Evolutionary conservation across 108 stramenopile species (phyloP), one percentile per base, ranked within the genome.

Genomic region (Stephanodiscus minutulus): DNA sequence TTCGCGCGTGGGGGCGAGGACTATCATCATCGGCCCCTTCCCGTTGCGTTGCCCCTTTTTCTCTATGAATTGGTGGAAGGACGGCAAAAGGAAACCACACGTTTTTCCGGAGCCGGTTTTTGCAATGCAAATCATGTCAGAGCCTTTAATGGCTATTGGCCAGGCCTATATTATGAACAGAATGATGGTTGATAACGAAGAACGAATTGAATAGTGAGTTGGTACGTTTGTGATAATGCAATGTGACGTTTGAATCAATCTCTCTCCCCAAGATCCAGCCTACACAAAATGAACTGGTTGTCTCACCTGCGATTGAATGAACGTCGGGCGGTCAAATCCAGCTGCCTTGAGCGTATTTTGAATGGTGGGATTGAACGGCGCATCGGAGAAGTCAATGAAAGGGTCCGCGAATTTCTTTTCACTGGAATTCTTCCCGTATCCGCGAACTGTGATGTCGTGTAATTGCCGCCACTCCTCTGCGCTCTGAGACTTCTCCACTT

Each of bases 1-100:
- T 87, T 99, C 99, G 24, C 97, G 91, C 0, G 99, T 99, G n/a
- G 99, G 99, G 21, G 97, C 98, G 59, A 98, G 83, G 37, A 98
- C 86, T 27, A 98, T 70, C 48, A 96, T 66, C 48, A 89, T 79
- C 43, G 86, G 91, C 47, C 81, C 78, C 5, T 78, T 66, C 61
- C 64, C 44, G 20, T 66, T 62, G 20, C 46, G 58, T 18, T 62
- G 75, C 46, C 81, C 77, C 35, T 79, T 69, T 37, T 39, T 63
- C 73, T 88, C 64, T 48, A 90, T 74, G 68, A 91, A 85, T 61
- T 86, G 71, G 55, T 96, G 85, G 72, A 98, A 94, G 20, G 88
- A 85, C 22, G 99, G 99, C 48, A 99, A 73, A 47, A 99, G 82
- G 83, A 99, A 99, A 11, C 96, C 99, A 43, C 93, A 96, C 22